Evolutionary conservation across 176 grass and related monocot species (phyloP).

Genomic region (Avena eriantha): DNA sequence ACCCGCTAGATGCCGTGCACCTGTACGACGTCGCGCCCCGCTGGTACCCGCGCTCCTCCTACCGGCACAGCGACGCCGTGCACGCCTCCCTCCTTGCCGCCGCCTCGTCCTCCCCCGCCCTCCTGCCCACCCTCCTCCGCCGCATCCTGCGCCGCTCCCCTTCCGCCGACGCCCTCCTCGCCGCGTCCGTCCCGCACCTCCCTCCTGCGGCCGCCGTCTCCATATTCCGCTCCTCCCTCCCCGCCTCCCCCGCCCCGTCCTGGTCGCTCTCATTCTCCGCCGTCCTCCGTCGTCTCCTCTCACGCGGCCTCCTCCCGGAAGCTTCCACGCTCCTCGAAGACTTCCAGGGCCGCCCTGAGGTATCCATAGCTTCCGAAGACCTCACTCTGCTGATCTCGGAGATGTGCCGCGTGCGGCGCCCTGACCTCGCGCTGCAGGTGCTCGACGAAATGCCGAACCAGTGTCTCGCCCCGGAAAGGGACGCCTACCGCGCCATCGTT

Average conservation of each 20-base stretch:
- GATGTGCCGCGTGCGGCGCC: slow-evolving; percentile 37
- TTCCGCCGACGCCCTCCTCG: slow-evolving; percentile 61
- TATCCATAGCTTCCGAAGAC: slow-evolving; percentile 48
- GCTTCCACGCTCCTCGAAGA: slow-evolving; percentile 54
- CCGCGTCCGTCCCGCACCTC: slow-evolving; percentile 53
- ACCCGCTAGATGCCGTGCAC: slow-evolving; percentile 52
- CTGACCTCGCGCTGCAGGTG: slow-evolving; percentile 66
- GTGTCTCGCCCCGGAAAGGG: slow-evolving; percentile 56
- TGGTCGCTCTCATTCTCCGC: slow-evolving; percentile 82
- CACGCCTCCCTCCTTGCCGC: slow-evolving; percentile 51
- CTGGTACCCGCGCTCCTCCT: slow-evolving; percentile 59
- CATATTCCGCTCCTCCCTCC: slow-evolving; percentile 56
- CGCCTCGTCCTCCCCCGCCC: slow-evolving; percentile 29
- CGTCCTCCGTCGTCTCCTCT: slow-evolving; percentile 60
- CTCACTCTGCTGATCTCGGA: slow-evolving; percentile 56
- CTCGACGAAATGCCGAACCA: slow-evolving; percentile 64
- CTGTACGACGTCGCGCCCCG: slow-evolving; percentile 59
- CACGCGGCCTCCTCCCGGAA: slow-evolving; percentile 40
- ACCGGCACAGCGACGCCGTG: slow-evolving; percentile 70
- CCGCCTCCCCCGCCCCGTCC: slow-evolving; percentile 54
- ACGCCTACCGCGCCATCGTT: slow-evolving; percentile 62
- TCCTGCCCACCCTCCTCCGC: slow-evolving; percentile 58
- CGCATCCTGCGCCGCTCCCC: slow-evolving; percentile 48
- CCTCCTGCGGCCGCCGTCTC: slow-evolving; percentile 29
- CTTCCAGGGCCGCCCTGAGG: slow-evolving; percentile 48